phyloP scores from a whole-genome alignment of 2,329 filamentous ascomycete genomes.

The Chaetoscypha palmicola region DNA sequence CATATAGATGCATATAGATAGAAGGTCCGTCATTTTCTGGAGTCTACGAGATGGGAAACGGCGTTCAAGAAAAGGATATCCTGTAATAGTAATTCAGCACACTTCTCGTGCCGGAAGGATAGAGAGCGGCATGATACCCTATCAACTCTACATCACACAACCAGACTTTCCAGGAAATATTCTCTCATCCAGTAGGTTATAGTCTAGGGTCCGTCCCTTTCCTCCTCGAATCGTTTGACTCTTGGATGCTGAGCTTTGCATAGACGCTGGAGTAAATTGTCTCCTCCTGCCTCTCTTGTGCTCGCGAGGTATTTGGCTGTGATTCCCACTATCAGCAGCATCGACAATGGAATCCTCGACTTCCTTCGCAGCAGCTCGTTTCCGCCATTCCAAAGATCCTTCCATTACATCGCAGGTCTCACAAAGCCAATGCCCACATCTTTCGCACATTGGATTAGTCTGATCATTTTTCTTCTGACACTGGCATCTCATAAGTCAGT shows the following conservation, averaged over 20 bases:
- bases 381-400: background rate
- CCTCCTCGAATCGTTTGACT: background rate
- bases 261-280: too few species aligned
- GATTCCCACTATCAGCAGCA: too few species aligned
- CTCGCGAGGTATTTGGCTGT: too few species aligned
- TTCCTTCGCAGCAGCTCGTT: background rate
- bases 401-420: background rate
- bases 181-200: background rate
- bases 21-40: background rate
- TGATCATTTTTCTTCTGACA: constrained; percentile 5
- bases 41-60: constrained; percentile 1
- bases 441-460: background rate
- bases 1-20: constrained; percentile 1
- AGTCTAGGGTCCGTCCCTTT: background rate
- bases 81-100: constrained; percentile 4
- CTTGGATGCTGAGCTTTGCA: too few species aligned
- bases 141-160: background rate
- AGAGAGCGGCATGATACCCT: background rate
- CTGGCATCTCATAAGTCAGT: background rate
- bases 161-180: background rate
- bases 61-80: constrained; percentile 4
- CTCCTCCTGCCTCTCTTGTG: too few species aligned
- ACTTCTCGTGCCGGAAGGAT: background rate
- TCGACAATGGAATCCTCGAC: background rate
- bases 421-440: constrained; percentile 6